Evolutionary conservation across 2,329 filamentous ascomycete species (phyloP).

Genomic region (Ascocoryne sarcoides): DNA sequence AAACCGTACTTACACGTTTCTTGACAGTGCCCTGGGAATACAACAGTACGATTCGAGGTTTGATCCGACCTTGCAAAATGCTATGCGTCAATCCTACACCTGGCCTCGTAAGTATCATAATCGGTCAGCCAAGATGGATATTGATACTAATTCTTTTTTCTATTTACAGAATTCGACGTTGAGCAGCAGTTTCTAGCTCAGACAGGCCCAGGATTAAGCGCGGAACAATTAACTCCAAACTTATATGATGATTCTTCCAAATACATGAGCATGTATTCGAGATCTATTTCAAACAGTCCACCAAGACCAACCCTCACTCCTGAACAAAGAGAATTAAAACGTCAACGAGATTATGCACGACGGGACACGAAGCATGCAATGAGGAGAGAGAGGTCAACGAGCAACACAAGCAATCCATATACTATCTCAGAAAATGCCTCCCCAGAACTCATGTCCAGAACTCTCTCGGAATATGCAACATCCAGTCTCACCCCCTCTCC

Average conservation of each 20-base stretch:
- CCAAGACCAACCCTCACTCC: constrained; percentile 45
- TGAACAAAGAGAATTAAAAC: constrained; percentile 53
- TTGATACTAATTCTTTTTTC: constrained; percentile 12
- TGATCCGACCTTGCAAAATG: constrained; percentile 18
- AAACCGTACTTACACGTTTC: constrained; percentile 6
- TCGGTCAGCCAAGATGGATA: not conserved
- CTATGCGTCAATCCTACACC: constrained; percentile 23
- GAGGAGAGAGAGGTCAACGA: constrained; percentile 34
- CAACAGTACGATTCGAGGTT: constrained; percentile 27
- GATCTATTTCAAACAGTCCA: constrained; percentile 44
- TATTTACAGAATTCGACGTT: constrained; percentile 28
- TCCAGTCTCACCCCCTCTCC: constrained; percentile 26
- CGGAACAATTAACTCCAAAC: constrained; percentile 19
- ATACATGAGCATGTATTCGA: constrained; percentile 24
- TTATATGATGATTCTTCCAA: constrained; percentile 26
- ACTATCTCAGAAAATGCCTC: constrained; percentile 24
- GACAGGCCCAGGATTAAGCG: constrained; percentile 18
- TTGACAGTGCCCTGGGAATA: constrained; percentile 23
- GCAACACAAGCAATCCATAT: constrained; percentile 28
- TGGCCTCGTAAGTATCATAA: constrained; percentile 26
- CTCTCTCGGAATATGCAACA: constrained; percentile 21
- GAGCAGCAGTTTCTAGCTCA: constrained; percentile 24
- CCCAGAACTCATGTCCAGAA: constrained; percentile 27
- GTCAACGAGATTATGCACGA: constrained; percentile 50
- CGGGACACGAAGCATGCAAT: constrained; percentile 49